Conservation (phyloP, 805 yeast species). For the Saturnispora ahearnii region DNA sequence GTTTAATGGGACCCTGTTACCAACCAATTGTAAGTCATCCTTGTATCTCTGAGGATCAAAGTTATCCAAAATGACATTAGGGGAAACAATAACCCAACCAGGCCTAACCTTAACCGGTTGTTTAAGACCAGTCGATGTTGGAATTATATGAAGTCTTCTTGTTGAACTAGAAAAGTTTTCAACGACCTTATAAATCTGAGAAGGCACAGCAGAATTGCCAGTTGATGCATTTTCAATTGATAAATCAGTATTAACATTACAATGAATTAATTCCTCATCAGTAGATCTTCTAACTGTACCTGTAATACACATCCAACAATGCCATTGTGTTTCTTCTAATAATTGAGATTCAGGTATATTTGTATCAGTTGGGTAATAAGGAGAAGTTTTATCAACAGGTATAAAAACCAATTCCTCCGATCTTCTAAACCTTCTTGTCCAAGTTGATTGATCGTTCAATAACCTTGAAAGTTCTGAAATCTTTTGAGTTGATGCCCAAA, state of each 20-base stretch:
- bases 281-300: conserved; percentile 85
- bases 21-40: conserved; percentile 35
- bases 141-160: conserved; percentile 77
- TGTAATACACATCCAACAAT: conserved; percentile 95
- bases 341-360: conserved; percentile 37
- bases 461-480: conserved; percentile 52
- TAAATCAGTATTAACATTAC: conserved; percentile 86
- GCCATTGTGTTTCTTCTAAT: conserved; percentile 79
- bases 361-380: conserved; percentile 53
- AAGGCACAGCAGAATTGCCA: conserved; percentile 51
- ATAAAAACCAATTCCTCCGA: conserved; percentile 84
- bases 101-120: conserved; percentile 58
- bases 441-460: conserved; percentile 30
- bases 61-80: conserved; percentile 70
- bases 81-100: conserved; percentile 89
- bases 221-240: conserved; percentile 49
- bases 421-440: conserved; percentile 65
- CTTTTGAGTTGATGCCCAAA: conserved; percentile 79
- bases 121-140: conserved; percentile 57
- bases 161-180: conserved; percentile 84
- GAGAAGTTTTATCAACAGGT: conserved; percentile 57
- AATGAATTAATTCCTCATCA: conserved; percentile 78
- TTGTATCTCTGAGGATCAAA: conserved; percentile 44
- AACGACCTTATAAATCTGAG: conserved; percentile 67
- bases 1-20: conserved; percentile 53